These are phyloP conservation scores for Eucalyptus marginata DNA, from an alignment of 345 rosid genomes.

Conservation along the genomic window DNA sequence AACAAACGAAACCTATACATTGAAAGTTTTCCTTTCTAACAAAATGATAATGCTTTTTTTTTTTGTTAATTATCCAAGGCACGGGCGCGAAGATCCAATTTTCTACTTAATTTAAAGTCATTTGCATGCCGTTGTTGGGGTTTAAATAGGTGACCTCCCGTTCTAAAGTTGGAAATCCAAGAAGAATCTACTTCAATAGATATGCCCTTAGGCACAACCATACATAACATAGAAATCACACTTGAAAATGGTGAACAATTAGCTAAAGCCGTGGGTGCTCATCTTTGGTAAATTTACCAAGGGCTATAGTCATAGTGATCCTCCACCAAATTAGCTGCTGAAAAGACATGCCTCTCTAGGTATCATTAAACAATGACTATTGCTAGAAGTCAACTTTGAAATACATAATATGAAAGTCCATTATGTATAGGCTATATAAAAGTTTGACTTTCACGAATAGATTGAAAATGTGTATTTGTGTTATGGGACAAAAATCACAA, in stretches of 20 bases:
- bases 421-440: not conserved
- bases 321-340: not conserved
- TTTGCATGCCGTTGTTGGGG: not conserved
- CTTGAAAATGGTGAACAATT: too few species aligned
- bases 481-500: not conserved
- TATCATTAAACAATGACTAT: not conserved
- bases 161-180: not conserved
- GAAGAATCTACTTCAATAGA: too few species aligned
- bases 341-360: not conserved
- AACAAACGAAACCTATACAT: not conserved
- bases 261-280: too few species aligned
- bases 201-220: too few species aligned
- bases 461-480: not conserved
- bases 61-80: not conserved
- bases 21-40: not conserved
- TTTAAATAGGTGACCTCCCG: not conserved
- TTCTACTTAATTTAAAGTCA: not conserved
- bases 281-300: too few species aligned
- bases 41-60: not conserved
- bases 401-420: not conserved
- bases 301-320: too few species aligned
- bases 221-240: too few species aligned
- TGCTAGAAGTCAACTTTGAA: not conserved
- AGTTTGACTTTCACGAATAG: not conserved
- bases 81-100: fast-evolving